Conservation (phyloP, 2,329 filamentous ascomycete genomes). For the Penicillium nordicum region DNA sequence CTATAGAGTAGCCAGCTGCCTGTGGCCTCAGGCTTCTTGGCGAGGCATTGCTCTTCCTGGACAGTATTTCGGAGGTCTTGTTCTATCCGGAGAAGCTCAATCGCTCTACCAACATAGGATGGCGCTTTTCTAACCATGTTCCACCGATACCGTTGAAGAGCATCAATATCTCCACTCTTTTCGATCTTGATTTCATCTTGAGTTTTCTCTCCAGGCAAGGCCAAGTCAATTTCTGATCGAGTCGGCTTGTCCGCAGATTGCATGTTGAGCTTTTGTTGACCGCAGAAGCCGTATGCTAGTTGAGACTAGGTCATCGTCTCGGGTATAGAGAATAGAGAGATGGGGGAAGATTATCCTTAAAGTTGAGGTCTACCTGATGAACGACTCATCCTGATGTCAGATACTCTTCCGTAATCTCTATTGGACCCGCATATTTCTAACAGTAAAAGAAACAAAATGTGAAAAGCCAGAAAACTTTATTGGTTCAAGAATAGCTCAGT, state of each 20-base stretch:
- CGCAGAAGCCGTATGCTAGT: no score
- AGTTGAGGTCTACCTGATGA: not conserved
- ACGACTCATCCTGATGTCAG: slow-evolving; percentile 4
- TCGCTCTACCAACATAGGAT: not conserved
- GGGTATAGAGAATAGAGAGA: not conserved
- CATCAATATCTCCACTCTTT: not conserved
- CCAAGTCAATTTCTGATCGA: not conserved
- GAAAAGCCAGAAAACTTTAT: no score
- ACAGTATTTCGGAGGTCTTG: not conserved
- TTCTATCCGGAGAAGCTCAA: not conserved
- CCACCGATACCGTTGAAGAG: not conserved
- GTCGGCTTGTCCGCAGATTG: not conserved
- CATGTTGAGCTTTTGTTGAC: not conserved
- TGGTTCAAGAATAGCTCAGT: no score
- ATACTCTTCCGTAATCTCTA: not conserved
- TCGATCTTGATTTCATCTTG: not conserved
- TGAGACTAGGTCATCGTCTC: not conserved
- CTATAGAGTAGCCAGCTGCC: not conserved
- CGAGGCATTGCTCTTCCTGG: not conserved
- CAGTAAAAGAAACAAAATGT: not conserved
- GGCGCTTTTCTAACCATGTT: not conserved
- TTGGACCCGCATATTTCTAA: not conserved
- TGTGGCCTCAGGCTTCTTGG: not conserved
- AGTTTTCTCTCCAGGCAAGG: not conserved
- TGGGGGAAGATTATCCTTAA: not conserved